Evolutionary conservation across 116 monocot genomes (phyloP), one percentile per base, ranked within the genome.

Genomic region (Trichopus zeylanicus): DNA sequence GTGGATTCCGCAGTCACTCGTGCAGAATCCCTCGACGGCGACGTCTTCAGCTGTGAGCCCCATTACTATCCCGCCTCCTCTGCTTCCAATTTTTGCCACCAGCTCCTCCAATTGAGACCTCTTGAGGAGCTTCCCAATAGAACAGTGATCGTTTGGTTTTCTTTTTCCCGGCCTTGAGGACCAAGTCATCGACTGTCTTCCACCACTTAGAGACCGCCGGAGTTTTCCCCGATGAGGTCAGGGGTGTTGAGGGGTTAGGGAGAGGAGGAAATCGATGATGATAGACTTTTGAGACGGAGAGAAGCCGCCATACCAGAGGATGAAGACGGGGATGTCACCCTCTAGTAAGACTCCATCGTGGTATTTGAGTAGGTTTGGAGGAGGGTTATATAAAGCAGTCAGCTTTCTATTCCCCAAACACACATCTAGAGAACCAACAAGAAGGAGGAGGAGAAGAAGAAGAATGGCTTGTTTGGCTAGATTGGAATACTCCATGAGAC

Each of bases 271-370:
- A 54, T 82, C 82, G 25, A 24, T 31, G 65, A 74, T 42, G 70
- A 82, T 74, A 67, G 70, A 46, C 16, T 70, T 77, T 47, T 74
- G 70, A 6, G 78, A 0, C 0, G 59, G 57, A 0, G 51, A n/a
- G 59, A 82, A 77, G 0, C 53, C 2, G 16, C 77, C 82, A 46
- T 82, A 78, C 78, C 70, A 82, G 21, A 82, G 32, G 22, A 82
- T 61, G 48, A 65, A 70, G 42, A 78, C 29, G 35, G 82, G 73
- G 46, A 78, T 73, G 54, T 66, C 30, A 7, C 77, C 82, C 19
- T 53, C 27, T 10, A 78, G 78, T 29, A 78, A 33, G 1, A 19
- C 32, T 11, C 78, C 82, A 16, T 70, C 29, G 70, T 82, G 78
- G 64, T 78, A 78, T 22, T 16, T 53, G 32, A 78, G 66, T 7